Percentiles rank a stretch among this genome's conserved stretches.
phyloP scores from a whole-genome alignment of 805 yeast species.

The Clavispora santaluciae region DNA sequence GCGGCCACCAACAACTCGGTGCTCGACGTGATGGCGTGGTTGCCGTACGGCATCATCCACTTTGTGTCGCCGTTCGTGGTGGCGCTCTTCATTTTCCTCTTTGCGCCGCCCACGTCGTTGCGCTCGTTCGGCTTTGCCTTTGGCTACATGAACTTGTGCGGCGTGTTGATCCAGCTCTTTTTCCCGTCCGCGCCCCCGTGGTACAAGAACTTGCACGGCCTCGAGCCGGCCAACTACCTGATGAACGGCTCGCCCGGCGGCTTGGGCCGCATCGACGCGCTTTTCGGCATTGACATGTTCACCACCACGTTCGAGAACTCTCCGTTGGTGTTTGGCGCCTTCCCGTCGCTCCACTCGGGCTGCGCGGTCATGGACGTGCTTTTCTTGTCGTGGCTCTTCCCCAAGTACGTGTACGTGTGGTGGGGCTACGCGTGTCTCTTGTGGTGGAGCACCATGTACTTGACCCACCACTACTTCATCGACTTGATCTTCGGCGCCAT shows the following conservation, averaged over 20 bases:
- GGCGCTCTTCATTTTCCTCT: conserved; percentile 70
- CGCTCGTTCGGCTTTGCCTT: conserved; percentile 87
- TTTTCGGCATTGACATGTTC: conserved; percentile 78
- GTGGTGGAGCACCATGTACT: conserved; percentile 98
- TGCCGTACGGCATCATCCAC: conserved; percentile 90
- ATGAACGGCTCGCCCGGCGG: conserved; percentile 98
- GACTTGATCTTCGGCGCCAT: conserved; percentile 92
- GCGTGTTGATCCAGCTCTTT: conserved; percentile 74
- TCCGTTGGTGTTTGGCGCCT: conserved; percentile 92
- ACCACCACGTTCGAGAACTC: conserved; percentile 78
- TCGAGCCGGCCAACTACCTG: conserved; percentile 83
- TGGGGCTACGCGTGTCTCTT: conserved; percentile 82
- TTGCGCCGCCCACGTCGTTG: conserved; percentile 86
- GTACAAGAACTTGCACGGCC: conserved; percentile 82
- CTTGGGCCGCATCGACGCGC: conserved; percentile 73
- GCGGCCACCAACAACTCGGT: conserved; percentile 64
- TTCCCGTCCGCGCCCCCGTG: conserved; percentile 98
- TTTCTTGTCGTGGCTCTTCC: conserved; percentile 80
- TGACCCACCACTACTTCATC: conserved; percentile 93
- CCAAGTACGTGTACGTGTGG: conserved; percentile 60
- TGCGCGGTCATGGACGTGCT: conserved; percentile 92
- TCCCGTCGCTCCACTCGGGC: conserved; percentile 83
- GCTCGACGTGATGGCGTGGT: conserved; percentile 86
- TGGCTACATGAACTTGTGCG: conserved; percentile 88
- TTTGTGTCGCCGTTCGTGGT: conserved; percentile 87